Base-by-base conservation (phyloP, 495 filamentous ascomycete genomes). In the Baudoinia panamericana region DNA sequence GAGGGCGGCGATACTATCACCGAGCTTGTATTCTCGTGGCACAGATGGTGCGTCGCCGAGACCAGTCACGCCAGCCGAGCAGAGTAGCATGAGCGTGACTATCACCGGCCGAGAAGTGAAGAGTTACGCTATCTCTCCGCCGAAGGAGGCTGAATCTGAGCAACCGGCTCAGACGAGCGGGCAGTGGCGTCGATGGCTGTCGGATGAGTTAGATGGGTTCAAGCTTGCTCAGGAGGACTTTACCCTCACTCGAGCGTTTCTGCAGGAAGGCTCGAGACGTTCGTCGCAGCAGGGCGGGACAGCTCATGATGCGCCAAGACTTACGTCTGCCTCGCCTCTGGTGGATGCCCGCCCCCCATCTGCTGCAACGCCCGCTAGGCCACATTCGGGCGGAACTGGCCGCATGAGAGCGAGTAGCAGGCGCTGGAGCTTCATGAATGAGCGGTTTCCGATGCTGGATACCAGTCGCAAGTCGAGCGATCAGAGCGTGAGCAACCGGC, bases 101-200 rank as follows among this genome's bases (percentile, higher is more conserved):
- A 61, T 57, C 32, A 51, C 52, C 13, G 56, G 54, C 22, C 52
- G 39, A 8, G 37, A 53, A 30, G 46, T 58, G n/a, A 57, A 48
- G 26, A 57, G 48, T 28, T 57, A 57, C 27, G 37, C 48, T 11
- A 50, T 59, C 27, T 52, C 52, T 2, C 48, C 51, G 11, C 39
- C 38, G 21, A 48, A 53, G 21, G 36, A 40, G 5, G 17, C 15
- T 5, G 22, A 22, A 10, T 17, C 20, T 9, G 16, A 44, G 12
- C 12, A 42, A 9, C 49, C 48, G 0, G 36, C 24, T 10, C 45
- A 51, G 12, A 54, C 53, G 16, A 58, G 56, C 26, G 31, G 41
- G n/a, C 56, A 61, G 22, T 61, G 57, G 57, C 55, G 51, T 28
- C 41, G 45, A 8, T 61, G 57, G 57, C 43, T 58, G 8, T 53